Evolutionary conservation across 176 grass and related monocot species (phyloP).

Genomic region (Aegilops bicornis): DNA sequence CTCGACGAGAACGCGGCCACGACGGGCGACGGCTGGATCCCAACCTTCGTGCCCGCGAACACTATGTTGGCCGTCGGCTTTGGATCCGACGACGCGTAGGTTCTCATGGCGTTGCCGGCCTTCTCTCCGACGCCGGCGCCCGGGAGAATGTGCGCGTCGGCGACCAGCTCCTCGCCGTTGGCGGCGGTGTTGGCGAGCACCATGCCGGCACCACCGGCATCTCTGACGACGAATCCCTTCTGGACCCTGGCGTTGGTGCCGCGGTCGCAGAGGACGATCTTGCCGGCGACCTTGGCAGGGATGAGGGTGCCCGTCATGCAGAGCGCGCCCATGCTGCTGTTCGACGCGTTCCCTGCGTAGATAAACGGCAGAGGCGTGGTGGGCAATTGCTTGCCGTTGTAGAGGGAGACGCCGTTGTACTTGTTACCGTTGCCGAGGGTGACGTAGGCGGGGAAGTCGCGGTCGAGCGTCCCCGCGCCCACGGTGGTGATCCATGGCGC

Average conservation of each 20-base stretch:
- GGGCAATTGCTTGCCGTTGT: constrained; percentile 66
- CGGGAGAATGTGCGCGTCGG: constrained; percentile 78
- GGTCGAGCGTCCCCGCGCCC: constrained; percentile 82
- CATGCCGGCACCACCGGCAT: constrained; percentile 82
- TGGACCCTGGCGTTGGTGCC: constrained; percentile 83
- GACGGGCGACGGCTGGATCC: constrained; percentile 76
- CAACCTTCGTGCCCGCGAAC: constrained; percentile 78
- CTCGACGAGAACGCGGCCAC: constrained; percentile 93
- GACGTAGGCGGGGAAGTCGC: constrained; percentile 77
- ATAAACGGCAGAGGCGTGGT: constrained; percentile 52
- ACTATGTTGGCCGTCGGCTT: constrained; percentile 68
- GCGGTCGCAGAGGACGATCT: constrained; percentile 90
- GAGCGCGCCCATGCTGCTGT: constrained; percentile 68
- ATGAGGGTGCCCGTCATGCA: constrained; percentile 85
- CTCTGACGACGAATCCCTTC: constrained; percentile 79
- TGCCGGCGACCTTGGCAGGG: constrained; percentile 85
- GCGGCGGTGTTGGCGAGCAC: constrained; percentile 85
- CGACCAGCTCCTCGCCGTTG: constrained; percentile 87
- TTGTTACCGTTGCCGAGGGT: constrained; percentile 71
- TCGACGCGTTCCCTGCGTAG: constrained; percentile 88
- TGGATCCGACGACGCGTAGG: constrained; percentile 56
- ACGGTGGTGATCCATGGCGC: constrained; percentile 99
- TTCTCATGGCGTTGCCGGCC: constrained; percentile 58
- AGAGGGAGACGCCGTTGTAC: constrained; percentile 74
- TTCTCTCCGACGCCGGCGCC: constrained; percentile 70